Percentiles rank a stretch among this genome's conserved stretches.
These are phyloP conservation scores for Leishmania turanica DNA, from an alignment of 208 protist genomes.

Conservation along the genomic window DNA sequence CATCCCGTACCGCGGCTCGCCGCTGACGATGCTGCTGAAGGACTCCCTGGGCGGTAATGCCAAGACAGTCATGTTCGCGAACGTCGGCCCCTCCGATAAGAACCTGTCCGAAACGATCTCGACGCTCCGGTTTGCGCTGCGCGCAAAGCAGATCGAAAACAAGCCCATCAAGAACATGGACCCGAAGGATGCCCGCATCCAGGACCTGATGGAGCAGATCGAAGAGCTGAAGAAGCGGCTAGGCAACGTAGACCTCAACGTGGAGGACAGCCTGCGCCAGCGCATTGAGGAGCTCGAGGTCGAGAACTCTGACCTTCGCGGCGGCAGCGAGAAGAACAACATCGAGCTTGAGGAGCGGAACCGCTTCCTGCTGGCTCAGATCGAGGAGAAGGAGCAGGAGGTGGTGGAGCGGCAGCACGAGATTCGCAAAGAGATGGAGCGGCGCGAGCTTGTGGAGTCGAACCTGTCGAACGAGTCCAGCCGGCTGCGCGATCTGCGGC, in stretches of 20 bases:
- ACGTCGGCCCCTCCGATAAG: conserved; percentile 79
- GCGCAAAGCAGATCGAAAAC: conserved; percentile 96
- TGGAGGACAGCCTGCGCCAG: conserved; percentile 88
- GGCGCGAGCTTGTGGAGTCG: conserved; percentile 54
- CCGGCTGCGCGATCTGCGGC: conserved; percentile 70
- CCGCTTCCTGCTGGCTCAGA: conserved; percentile 62
- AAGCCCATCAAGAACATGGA: conserved; percentile 95
- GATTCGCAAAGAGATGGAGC: conserved; percentile 58
- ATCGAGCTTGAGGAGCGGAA: conserved; percentile 86
- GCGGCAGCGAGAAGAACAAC: conserved; percentile 76
- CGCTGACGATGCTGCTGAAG: conserved; percentile 94
- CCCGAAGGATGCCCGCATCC: conserved; percentile 89
- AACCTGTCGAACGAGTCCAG: conserved; percentile 71
- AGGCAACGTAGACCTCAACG: conserved; percentile 89
- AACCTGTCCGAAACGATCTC: conserved; percentile 91
- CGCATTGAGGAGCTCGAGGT: conserved; percentile 93
- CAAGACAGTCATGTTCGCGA: conserved; percentile 95
- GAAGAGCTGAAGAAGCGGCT: conserved; percentile 86
- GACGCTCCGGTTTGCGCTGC: conserved; percentile 87
- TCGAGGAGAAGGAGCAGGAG: conserved; percentile 71
- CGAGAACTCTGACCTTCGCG: conserved; percentile 81
- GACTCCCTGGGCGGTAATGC: conserved; percentile 90
- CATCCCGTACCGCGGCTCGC: conserved; percentile 91
- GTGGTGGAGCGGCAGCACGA: conserved; percentile 71
- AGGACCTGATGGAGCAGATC: conserved; percentile 89